These are phyloP conservation scores for Apophysomyces elegans DNA, from an alignment of 371 early-diverging fungal species.

Conservation along the genomic window DNA sequence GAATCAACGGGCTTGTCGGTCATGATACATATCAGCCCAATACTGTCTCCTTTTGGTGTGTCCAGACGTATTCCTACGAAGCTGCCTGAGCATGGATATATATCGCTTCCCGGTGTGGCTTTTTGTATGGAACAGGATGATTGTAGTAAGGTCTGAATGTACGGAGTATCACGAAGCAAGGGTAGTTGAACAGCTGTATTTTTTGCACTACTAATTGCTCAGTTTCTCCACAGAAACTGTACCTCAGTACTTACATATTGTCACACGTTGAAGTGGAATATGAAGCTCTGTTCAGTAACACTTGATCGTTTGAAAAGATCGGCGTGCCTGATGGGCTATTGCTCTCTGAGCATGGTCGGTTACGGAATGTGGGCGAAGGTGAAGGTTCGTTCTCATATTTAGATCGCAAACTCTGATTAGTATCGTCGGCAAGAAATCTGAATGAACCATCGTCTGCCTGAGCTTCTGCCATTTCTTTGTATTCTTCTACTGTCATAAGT, in stretches of 20 bases:
- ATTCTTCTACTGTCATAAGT: slow-evolving; percentile 22
- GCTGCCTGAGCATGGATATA: slow-evolving; percentile 8
- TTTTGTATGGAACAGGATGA: slow-evolving; percentile 14
- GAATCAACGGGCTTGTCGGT: slow-evolving; percentile 21
- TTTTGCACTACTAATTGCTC: slow-evolving; percentile 7
- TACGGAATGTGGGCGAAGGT: background rate
- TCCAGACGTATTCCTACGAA: slow-evolving; percentile 21
- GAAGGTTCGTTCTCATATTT: slow-evolving; percentile 2
- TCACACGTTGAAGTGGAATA: background rate
- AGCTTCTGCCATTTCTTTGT: slow-evolving; percentile 9
- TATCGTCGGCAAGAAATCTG: background rate
- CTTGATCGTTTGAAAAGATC: background rate
- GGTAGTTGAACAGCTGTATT: slow-evolving; percentile 3
- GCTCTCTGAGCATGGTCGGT: background rate
- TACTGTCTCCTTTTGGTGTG: slow-evolving; percentile 9
- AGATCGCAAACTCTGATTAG: background rate
- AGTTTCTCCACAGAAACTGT: background rate
- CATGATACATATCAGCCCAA: slow-evolving; percentile 20
- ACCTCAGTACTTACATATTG: background rate
- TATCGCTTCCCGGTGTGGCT: background rate
- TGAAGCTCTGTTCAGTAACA: slow-evolving; percentile 6
- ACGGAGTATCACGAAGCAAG: slow-evolving; percentile 19
- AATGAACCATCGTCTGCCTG: background rate
- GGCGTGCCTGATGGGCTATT: background rate
- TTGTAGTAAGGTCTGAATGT: slow-evolving; percentile 13